Base-by-base conservation (phyloP, 163 green algal genomes). In the Volvox carteri region DNA sequence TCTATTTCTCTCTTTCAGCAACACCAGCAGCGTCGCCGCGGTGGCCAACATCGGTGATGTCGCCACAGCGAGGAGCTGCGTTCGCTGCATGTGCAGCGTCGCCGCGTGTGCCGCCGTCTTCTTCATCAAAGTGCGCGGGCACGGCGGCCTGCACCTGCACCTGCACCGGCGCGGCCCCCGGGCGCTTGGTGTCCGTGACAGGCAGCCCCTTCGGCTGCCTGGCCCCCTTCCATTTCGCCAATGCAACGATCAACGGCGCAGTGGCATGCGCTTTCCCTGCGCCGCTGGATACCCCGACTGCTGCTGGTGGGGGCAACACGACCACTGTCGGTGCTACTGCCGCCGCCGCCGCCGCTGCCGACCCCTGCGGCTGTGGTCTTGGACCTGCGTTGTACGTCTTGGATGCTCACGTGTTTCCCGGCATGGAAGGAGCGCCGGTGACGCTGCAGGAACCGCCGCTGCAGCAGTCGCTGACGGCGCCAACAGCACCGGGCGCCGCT, bases 171-270 rank as follows among this genome's bases (percentile, higher is more conserved):
- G 16, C 23, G 8, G 3, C 42, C 9, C 68, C 83, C 11, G 68
- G 83, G 11, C 35, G 48, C 8, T 50, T 88, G 48, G 37, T 92
- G 2, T 58, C 41, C 9, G 62, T 91, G 28, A 25, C 39, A 7
- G 94, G 94, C 1, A 92, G 91, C 0, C 94, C 94, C 21, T 96
- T 96, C 90, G 94, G 93, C 39, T 94, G 89, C 28, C 83, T 96
- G 54, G 88, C 94, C 0, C 90, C 93, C 9, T 79, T 90, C 28
- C 94, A 96, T 78, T 97, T 97, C 44, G 56, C 44, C 44, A 92
- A 92, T 77, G 89, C 83, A 2, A 28, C 90, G 11, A 33, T 93
- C 19, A 86, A 86, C 48, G 94, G 94, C 21, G 42, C 89, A 0
- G 35, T 95, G 2, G 85, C 92, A n/a, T 84, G 79, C 44, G 16